phyloP scores from a whole-genome alignment of 805 yeast species.

The Metschnikowia lochheadii region DNA sequence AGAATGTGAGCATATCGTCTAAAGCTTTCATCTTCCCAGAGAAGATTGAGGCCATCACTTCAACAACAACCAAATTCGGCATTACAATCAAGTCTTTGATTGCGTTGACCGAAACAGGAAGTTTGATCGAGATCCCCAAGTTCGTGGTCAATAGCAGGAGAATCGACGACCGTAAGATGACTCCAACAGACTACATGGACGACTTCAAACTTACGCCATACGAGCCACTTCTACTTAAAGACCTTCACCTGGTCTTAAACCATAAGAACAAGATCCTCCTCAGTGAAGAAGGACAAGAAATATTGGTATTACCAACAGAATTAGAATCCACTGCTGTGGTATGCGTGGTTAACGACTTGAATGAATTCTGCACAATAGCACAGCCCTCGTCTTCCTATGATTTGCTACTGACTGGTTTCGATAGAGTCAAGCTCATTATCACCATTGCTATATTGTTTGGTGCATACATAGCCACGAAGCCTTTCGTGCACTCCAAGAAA shows the following conservation, averaged over 20 bases:
- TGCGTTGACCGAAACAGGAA: constrained; percentile 55
- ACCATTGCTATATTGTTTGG: constrained; percentile 54
- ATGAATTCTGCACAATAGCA: constrained; percentile 70
- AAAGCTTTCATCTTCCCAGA: constrained; percentile 65
- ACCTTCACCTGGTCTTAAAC: constrained; percentile 29
- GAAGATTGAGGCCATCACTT: constrained; percentile 45
- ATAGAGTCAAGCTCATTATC: constrained; percentile 54
- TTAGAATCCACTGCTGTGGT: constrained; percentile 80
- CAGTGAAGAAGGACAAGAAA: constrained; percentile 8
- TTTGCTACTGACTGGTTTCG: constrained; percentile 62
- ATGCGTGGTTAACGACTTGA: constrained; percentile 55
- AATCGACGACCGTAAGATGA: constrained; percentile 50
- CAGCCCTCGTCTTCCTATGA: constrained; percentile 86
- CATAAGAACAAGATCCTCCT: constrained; percentile 33
- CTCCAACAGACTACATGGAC: constrained; percentile 45
- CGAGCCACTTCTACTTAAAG: constrained; percentile 51
- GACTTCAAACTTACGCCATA: constrained; percentile 63
- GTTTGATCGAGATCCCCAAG: constrained; percentile 68
- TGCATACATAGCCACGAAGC: constrained; percentile 47
- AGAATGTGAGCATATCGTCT: constrained; percentile 45
- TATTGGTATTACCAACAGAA: constrained; percentile 46
- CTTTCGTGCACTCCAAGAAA: constrained; percentile 52
- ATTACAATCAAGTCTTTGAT: constrained; percentile 66
- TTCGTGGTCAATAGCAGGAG: constrained; percentile 64
- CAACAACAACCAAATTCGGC: constrained; percentile 60